Base-by-base conservation (phyloP, 495 filamentous ascomycete species). In the Podospora conica region DNA sequence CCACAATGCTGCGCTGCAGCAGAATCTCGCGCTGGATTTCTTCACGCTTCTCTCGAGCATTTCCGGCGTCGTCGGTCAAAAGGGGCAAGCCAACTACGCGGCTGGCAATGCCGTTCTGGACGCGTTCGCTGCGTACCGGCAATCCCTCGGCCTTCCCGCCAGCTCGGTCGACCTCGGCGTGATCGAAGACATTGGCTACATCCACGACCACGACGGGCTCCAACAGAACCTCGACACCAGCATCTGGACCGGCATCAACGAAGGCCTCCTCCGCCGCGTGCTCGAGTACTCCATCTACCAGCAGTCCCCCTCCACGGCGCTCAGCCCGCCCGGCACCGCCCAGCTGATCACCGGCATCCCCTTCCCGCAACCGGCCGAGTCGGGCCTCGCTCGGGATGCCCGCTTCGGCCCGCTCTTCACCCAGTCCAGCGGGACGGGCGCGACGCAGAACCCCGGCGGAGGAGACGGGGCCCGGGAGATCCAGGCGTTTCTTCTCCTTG, bases 71-170 rank as follows among this genome's bases (percentile, higher is more conserved):
- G 70, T 87, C 31, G 87, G 87, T 3, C 80, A 74, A n/a, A 68
- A 74, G 29, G 81, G 81, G 0, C 87, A 89, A 73, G 77, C 83
- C 15, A 82, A 83, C 10, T 89, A 89, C 69, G 78, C 83, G 9
- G 82, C 83, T 4, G 84, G 79, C 15, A 87, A 86, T 69, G 80
- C 83, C n/a, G 87, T 83, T 69, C 74, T 85, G 1, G 85, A 84
- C 55, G 78, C 78, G 6, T 76, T 83, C 57, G 75, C 70, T 22
- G 58, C 61, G 55, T 72, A 64, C 67, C 66, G 66, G 63, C 69
- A 61, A 62, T 66, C 53, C 48, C 73, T 65, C 58, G 68, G 72
- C 15, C 48, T 67, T 12, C 20, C 28, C 11, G 65, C 65, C 54
- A 27, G 64, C 20, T 68, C 68, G 18, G 64, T 75, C 53, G 68